These are phyloP conservation scores for Arachnomyces sp. DNA, from an alignment of 2,329 filamentous ascomycete genomes.

Conservation along the genomic window DNA sequence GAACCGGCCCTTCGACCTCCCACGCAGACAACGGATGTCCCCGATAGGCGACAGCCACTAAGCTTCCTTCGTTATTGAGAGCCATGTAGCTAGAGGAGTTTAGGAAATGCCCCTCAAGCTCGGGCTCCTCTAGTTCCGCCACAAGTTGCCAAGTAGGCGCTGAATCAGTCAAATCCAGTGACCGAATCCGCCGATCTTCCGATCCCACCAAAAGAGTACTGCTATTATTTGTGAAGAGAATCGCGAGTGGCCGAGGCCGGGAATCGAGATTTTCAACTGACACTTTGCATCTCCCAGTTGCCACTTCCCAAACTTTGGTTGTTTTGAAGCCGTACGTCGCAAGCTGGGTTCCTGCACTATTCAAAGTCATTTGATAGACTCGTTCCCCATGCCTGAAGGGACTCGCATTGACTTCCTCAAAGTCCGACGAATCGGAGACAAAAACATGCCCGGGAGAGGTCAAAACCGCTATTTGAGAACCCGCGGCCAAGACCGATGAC, in stretches of 20 bases:
- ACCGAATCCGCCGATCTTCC: background rate
- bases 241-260: conserved; percentile 7
- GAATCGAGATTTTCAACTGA: conserved; percentile 7
- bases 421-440: too few species aligned
- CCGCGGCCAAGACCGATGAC: conserved; percentile 24
- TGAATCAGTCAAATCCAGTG: conserved; percentile 6
- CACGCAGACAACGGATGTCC: conserved; percentile 11
- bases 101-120: background rate
- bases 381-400: conserved; percentile 11
- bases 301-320: conserved; percentile 14
- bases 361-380: conserved; percentile 10
- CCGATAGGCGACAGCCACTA: conserved; percentile 14
- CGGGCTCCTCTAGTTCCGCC: conserved; percentile 1
- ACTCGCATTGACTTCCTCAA: too few species aligned
- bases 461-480: conserved; percentile 18
- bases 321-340: conserved; percentile 11
- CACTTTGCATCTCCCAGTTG: conserved; percentile 2
- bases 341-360: conserved; percentile 10
- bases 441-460: too few species aligned
- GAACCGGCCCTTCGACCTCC: conserved; percentile 7
- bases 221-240: conserved; percentile 8
- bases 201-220: conserved; percentile 6
- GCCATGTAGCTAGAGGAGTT: conserved; percentile 9
- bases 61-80: conserved; percentile 9
- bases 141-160: too few species aligned